Conservation (phyloP, 2,329 filamentous ascomycete species). For the Aspergillus sp. region DNA sequence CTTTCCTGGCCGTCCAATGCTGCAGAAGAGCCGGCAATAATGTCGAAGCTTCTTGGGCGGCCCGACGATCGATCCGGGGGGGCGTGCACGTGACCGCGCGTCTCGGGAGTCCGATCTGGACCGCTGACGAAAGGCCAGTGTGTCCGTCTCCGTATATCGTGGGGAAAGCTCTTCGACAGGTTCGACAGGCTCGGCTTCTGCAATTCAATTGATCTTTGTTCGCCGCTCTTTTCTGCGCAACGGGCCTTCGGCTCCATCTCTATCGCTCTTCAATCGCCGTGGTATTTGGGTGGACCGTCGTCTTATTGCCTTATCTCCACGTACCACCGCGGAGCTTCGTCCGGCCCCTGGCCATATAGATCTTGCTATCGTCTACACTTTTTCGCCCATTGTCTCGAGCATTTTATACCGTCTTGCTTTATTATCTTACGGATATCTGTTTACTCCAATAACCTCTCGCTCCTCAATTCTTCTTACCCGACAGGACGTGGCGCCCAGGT, state of each 20-base stretch:
- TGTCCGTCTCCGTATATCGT: slow-evolving; percentile 16
- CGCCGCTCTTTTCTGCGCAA: slow-evolving; percentile 49
- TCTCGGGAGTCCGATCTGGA: background rate
- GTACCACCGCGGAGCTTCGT: slow-evolving; percentile 24
- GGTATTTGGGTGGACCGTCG: slow-evolving; percentile 45
- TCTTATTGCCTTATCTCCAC: slow-evolving; percentile 33
- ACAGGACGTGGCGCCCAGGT: slow-evolving; percentile 2
- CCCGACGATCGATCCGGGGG: slow-evolving; percentile 17
- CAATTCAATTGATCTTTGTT: slow-evolving; percentile 54
- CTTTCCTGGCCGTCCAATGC: background rate
- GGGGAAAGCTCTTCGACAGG: slow-evolving; percentile 3
- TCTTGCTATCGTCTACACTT: slow-evolving; percentile 3
- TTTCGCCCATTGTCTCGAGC: background rate
- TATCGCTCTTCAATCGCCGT: slow-evolving; percentile 39
- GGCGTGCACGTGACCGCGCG: slow-evolving; percentile 17
- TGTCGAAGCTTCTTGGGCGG: background rate
- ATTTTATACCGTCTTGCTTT: background rate
- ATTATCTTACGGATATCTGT: background rate
- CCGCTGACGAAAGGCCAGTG: slow-evolving; percentile 17
- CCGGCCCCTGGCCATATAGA: slow-evolving; percentile 18
- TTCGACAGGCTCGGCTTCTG: slow-evolving; percentile 43
- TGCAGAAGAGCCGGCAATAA: background rate
- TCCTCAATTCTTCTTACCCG: background rate
- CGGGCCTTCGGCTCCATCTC: slow-evolving; percentile 52
- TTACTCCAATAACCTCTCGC: background rate